Percentiles rank a stretch among this genome's conserved stretches.
Conservation (phyloP, 2,329 filamentous ascomycete species). For the Seiridium cupressi region DNA sequence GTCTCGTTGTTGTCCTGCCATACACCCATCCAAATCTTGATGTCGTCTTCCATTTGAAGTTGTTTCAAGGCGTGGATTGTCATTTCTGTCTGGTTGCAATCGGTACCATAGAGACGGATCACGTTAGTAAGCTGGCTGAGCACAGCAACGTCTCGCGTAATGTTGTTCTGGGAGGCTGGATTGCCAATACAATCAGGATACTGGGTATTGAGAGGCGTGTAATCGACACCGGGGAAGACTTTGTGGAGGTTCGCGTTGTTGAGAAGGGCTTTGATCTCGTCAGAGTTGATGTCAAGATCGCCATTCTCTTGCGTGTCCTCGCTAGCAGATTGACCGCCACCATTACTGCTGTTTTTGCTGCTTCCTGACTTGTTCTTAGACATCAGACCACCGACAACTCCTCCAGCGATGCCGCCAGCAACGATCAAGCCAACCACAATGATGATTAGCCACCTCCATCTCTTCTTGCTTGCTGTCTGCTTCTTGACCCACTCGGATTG, state of each 20-base stretch:
- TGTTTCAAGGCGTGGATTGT: conserved; percentile 77
- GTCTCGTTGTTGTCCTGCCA: conserved; percentile 85
- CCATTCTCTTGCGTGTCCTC: conserved; percentile 63
- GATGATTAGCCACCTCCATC: conserved; percentile 69
- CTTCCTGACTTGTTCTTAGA: conserved; percentile 37
- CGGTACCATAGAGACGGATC: conserved; percentile 87
- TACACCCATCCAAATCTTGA: conserved; percentile 93
- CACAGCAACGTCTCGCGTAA: conserved; percentile 87
- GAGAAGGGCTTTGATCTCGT: conserved; percentile 77
- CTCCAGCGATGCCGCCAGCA: conserved; percentile 70
- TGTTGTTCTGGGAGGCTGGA: conserved; percentile 87
- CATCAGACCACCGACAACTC: conserved; percentile 51
- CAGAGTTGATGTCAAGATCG: conserved; percentile 71
- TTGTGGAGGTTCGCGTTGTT: conserved; percentile 82
- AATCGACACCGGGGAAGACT: conserved; percentile 94
- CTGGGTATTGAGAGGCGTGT: conserved; percentile 87
- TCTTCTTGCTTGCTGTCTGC: conserved; percentile 60
- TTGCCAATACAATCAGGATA: conserved; percentile 78
- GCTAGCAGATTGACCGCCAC: conserved; percentile 46
- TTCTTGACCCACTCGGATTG: conserved; percentile 59
- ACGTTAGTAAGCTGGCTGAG: conserved; percentile 87
- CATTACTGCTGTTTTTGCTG: conserved; percentile 22
- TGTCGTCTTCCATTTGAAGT: conserved; percentile 65
- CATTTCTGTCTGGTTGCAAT: conserved; percentile 98
- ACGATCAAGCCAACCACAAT: conserved; percentile 63